Evolutionary conservation across 2,329 filamentous ascomycete genomes (phyloP).

Genomic region (Alternaria solani): DNA sequence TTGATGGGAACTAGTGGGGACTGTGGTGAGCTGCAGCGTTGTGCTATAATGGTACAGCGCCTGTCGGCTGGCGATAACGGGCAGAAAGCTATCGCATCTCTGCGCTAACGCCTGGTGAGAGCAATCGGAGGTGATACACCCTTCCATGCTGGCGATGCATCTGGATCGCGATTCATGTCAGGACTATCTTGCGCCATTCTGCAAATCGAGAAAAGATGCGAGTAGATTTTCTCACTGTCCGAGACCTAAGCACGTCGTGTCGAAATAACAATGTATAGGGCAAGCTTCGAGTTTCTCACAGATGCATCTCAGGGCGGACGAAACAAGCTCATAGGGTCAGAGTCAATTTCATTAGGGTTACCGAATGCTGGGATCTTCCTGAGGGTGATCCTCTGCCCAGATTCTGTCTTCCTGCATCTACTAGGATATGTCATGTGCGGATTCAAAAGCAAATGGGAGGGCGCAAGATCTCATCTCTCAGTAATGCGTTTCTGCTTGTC

Average conservation of each 20-base stretch:
- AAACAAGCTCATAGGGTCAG: not conserved
- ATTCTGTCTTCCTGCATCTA: not conserved
- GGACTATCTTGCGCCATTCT: not conserved
- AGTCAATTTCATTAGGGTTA: not conserved
- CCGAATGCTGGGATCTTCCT: not conserved
- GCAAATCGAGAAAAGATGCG: not conserved
- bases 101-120: not conserved
- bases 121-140: not conserved
- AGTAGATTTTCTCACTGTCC: not conserved
- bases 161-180: not conserved
- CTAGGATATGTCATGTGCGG: not conserved
- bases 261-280: not conserved
- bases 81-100: not conserved
- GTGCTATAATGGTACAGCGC: not conserved
- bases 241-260: not conserved
- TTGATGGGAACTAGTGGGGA: conserved; percentile 17
- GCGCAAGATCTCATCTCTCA: not conserved
- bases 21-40: not conserved
- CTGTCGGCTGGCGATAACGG: not conserved
- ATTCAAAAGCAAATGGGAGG: not conserved
- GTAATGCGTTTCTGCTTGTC: not conserved
- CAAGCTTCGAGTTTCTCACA: not conserved
- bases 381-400: not conserved
- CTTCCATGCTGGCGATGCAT: not conserved
- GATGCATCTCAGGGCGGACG: not conserved